Evolutionary conservation across 345 rosid species (phyloP).

Genomic region (Populus tremula): DNA sequence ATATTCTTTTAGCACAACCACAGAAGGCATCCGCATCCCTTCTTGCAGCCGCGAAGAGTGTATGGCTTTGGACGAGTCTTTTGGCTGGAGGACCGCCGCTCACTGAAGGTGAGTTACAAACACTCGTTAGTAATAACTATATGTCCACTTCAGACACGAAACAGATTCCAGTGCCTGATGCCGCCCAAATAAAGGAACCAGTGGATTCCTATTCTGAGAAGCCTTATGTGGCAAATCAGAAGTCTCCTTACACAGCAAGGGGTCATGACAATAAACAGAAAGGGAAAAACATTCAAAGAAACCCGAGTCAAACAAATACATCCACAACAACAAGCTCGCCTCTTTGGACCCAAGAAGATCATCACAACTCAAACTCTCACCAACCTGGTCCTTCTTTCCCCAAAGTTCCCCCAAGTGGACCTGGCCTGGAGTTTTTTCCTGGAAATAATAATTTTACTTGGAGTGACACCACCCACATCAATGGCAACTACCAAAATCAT

Average conservation of each 20-base stretch:
- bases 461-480: conserved; percentile 18
- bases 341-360: conserved; percentile 22
- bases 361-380: conserved; percentile 19
- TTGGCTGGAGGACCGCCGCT: conserved; percentile 69
- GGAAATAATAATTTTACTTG: conserved; percentile 29
- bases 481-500: conserved; percentile 14
- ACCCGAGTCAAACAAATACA: conserved; percentile 18
- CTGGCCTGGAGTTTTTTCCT: conserved; percentile 16
- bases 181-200: conserved; percentile 16
- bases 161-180: conserved; percentile 22
- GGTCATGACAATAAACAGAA: conserved; percentile 27
- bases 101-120: conserved; percentile 39
- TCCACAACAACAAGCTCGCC: conserved; percentile 6
- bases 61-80: conserved; percentile 87
- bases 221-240: conserved; percentile 26
- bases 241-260: conserved; percentile 13
- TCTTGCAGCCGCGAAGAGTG: conserved; percentile 73
- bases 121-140: conserved; percentile 31
- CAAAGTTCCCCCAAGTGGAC: conserved; percentile 11
- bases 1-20: conserved; percentile 87
- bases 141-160: conserved; percentile 19
- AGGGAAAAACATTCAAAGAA: conserved; percentile 23
- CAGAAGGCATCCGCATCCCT: conserved; percentile 66
- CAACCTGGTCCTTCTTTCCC: conserved; percentile 22
- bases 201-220: conserved; percentile 11